Percentiles rank a stretch among this genome's conserved stretches.
phyloP scores from a whole-genome alignment of 2,329 filamentous ascomycete genomes.

The Ascocoryne sarcoides region DNA sequence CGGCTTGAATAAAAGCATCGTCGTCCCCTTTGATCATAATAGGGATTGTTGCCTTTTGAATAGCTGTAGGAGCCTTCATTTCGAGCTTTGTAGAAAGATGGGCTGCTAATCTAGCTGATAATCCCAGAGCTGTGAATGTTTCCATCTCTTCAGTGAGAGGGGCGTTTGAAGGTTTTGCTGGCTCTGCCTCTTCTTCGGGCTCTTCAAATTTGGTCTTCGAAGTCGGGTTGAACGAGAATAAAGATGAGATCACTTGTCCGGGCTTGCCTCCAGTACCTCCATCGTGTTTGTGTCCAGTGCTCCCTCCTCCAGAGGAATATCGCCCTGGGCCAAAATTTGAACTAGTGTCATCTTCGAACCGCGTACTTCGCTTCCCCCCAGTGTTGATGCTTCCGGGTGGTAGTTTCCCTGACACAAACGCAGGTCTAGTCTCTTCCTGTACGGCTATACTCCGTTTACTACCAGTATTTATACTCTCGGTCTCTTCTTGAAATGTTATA shows the following conservation, averaged over 20 bases:
- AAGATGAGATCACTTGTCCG: constrained; percentile 71
- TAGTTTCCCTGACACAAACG: constrained; percentile 29
- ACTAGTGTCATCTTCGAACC: constrained; percentile 22
- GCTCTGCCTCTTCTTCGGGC: constrained; percentile 39
- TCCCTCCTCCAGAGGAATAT: constrained; percentile 22
- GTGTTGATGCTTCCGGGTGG: constrained; percentile 30
- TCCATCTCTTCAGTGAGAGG: constrained; percentile 75
- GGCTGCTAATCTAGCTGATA: constrained; percentile 70
- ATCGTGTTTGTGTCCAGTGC: neutral
- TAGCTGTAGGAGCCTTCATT: constrained; percentile 84
- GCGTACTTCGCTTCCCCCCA: constrained; percentile 20
- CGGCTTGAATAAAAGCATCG: constrained; percentile 92
- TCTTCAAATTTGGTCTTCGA: constrained; percentile 53
- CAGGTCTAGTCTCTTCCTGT: constrained; percentile 8
- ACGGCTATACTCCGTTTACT: constrained; percentile 2
- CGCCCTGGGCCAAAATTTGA: constrained; percentile 24
- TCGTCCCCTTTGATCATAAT: constrained; percentile 71
- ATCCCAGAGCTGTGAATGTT: constrained; percentile 77
- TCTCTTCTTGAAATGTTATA: constrained; percentile 22
- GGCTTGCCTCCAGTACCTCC: neutral
- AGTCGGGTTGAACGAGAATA: constrained; percentile 84
- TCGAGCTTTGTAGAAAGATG: constrained; percentile 80
- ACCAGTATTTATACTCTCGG: constrained; percentile 26
- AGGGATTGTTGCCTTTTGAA: constrained; percentile 82
- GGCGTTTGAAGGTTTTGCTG: constrained; percentile 76